phyloP scores from a whole-genome alignment of 2,329 filamentous ascomycete genomes.

The Dothideomycetes sp. region DNA sequence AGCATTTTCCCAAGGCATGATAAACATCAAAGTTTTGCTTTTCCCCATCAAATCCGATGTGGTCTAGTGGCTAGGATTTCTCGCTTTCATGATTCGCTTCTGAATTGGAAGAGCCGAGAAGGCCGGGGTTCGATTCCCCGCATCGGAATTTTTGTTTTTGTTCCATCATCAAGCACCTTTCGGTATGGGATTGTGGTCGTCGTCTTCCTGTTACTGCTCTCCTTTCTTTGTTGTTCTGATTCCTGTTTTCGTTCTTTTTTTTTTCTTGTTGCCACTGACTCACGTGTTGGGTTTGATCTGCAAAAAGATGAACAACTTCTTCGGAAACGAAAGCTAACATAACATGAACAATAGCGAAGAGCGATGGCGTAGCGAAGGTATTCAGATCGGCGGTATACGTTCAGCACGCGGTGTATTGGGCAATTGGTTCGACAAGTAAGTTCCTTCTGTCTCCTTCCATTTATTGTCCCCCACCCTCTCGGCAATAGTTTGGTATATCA shows the following conservation, averaged over 20 bases:
- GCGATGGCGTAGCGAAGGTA: conserved; percentile 66
- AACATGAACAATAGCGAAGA: conserved; percentile 47
- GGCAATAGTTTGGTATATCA: background rate
- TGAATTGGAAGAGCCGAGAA: conserved; percentile 15
- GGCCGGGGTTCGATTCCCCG: conserved; percentile 21
- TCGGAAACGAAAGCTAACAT: background rate
- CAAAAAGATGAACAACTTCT: background rate
- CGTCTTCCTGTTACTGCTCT: too few species aligned
- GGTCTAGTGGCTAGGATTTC: conserved; percentile 15
- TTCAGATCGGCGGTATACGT: conserved; percentile 60
- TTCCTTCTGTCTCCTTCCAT: conserved; percentile 2
- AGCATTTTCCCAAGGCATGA: too few species aligned
- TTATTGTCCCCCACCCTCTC: background rate
- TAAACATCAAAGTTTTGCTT: too few species aligned
- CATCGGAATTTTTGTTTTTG: conserved; percentile 16
- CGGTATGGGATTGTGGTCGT: too few species aligned
- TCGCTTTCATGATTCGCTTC: conserved; percentile 8
- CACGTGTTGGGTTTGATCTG: background rate
- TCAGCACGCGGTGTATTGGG: conserved; percentile 62
- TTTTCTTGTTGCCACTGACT: too few species aligned
- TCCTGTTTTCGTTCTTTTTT: background rate
- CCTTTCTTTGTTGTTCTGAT: background rate
- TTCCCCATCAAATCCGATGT: conserved; percentile 5
- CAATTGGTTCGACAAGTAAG: conserved; percentile 68
- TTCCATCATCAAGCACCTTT: background rate